A percentile compares a stretch with the other conserved stretches of the same genome.
Evolutionary conservation across 768 basidiomycete species (phyloP).

Genomic region (Chiua virens): DNA sequence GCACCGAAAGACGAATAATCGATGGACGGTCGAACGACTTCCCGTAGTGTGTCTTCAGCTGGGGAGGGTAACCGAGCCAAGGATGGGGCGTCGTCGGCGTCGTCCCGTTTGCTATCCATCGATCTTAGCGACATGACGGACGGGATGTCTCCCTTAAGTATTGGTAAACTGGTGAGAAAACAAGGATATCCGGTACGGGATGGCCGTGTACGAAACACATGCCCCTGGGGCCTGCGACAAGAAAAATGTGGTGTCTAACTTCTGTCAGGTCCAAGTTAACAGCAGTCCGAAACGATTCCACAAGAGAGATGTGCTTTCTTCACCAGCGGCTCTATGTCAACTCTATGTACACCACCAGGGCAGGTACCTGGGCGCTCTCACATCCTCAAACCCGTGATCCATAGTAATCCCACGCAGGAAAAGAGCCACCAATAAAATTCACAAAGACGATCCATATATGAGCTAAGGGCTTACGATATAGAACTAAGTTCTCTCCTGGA

Average conservation of each 20-base stretch:
- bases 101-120: constrained; percentile 25
- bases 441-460: constrained; percentile 1
- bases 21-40: constrained; percentile 53
- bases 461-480: constrained; percentile 7
- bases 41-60: neutral
- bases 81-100: constrained; percentile 10
- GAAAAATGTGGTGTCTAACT: constrained; percentile 10
- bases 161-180: neutral
- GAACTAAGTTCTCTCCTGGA: constrained; percentile 72
- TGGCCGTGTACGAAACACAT: neutral
- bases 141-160: neutral
- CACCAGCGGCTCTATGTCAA: too few species aligned
- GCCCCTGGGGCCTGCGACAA: neutral
- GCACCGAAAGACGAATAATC: constrained; percentile 59
- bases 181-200: constrained; percentile 4
- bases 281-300: neutral
- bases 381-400: too few species aligned
- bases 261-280: constrained; percentile 14
- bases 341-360: too few species aligned
- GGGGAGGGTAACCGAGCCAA: neutral
- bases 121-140: constrained; percentile 16
- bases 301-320: neutral
- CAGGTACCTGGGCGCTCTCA: too few species aligned
- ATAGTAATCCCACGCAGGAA: neutral
- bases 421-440: neutral